Conservation (phyloP, 495 filamentous ascomycete species). For the Xylaria nigripes region DNA sequence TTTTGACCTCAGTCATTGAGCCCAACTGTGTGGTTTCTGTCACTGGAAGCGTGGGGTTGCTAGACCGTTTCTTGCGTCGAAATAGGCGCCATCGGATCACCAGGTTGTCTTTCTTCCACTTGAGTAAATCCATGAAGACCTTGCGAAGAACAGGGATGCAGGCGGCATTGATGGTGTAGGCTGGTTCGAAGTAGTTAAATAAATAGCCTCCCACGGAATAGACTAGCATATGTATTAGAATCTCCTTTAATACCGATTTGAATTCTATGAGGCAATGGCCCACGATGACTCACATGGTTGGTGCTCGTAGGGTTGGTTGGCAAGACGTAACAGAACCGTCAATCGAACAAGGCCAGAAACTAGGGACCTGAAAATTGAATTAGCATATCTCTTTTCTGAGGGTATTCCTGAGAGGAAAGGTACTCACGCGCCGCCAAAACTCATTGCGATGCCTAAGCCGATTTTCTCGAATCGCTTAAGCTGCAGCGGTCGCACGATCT, state of each 20-base stretch:
- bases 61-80: background rate
- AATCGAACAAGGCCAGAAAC: constrained; percentile 1
- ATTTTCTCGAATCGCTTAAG: constrained; percentile 11
- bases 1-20: background rate
- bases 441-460: constrained; percentile 8
- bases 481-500: constrained; percentile 7
- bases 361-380: constrained; percentile 3
- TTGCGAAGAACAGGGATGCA: constrained; percentile 11
- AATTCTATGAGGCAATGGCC: background rate
- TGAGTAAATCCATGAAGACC: constrained; percentile 1
- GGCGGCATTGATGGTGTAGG: constrained; percentile 5
- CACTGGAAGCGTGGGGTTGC: background rate
- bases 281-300: constrained; percentile 8
- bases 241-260: background rate
- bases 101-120: constrained; percentile 1
- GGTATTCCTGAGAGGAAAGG: background rate
- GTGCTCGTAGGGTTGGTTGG: background rate
- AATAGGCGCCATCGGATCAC: background rate
- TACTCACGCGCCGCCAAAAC: constrained; percentile 8
- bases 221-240: constrained; percentile 2
- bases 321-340: background rate
- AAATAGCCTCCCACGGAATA: constrained; percentile 7
- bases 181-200: constrained; percentile 10
- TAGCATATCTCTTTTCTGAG: background rate
- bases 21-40: background rate